phyloP scores from a whole-genome alignment of 768 basidiomycete genomes.

The Lyophyllum shimeji region DNA sequence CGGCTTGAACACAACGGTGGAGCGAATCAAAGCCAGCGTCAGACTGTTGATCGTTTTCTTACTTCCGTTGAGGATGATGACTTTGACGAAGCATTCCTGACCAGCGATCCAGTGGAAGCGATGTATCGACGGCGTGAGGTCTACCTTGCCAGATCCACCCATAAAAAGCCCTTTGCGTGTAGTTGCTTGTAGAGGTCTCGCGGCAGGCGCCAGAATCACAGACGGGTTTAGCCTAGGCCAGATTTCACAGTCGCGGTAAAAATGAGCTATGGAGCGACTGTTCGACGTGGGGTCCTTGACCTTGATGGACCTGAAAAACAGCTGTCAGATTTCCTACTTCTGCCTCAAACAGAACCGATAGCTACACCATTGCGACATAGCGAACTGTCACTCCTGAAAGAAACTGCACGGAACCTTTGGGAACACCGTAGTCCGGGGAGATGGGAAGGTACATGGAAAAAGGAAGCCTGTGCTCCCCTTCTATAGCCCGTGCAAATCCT shows the following conservation, averaged over 20 bases:
- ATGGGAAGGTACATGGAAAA: constrained; percentile 71
- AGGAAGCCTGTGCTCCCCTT: constrained; percentile 69
- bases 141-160: constrained; percentile 65
- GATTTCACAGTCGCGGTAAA: constrained; percentile 80
- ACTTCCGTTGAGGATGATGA: constrained; percentile 67
- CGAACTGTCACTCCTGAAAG: constrained; percentile 64
- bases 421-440: constrained; percentile 46
- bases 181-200: constrained; percentile 57
- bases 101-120: constrained; percentile 82
- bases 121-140: constrained; percentile 64
- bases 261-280: constrained; percentile 80
- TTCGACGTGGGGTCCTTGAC: constrained; percentile 63
- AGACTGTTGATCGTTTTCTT: constrained; percentile 66
- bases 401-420: constrained; percentile 58
- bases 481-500: constrained; percentile 59
- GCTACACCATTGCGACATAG: constrained; percentile 81
- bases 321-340: constrained; percentile 3
- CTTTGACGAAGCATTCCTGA: constrained; percentile 67
- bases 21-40: constrained; percentile 61
- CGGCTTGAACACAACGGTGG: constrained; percentile 65
- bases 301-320: constrained; percentile 59
- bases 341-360: constrained; percentile 18
- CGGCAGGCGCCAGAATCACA: constrained; percentile 56
- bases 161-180: constrained; percentile 56
- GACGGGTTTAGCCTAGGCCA: constrained; percentile 74